phyloP scores from a whole-genome alignment of 495 filamentous ascomycete species.

The Penicillium desertorum region DNA sequence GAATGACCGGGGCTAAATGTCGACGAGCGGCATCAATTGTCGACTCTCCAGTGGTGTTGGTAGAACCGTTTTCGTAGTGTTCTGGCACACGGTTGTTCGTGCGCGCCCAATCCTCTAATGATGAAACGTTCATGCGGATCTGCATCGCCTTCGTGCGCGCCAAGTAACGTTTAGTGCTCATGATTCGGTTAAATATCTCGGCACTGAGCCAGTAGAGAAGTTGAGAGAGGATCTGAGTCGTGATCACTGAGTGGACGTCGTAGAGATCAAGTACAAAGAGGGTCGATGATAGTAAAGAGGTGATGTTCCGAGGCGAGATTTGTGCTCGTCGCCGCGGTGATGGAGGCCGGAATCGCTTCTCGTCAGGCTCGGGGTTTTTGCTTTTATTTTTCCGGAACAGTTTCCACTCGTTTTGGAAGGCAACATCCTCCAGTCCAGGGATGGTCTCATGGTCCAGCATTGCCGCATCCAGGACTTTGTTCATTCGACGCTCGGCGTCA shows the following conservation, averaged over 20 bases:
- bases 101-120: conserved; percentile 92
- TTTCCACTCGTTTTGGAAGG: conserved; percentile 98
- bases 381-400: conserved; percentile 90
- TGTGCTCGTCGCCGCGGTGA: conserved; percentile 94
- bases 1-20: conserved; percentile 87
- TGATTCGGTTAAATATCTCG: conserved; percentile 96
- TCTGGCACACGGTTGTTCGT: conserved; percentile 91
- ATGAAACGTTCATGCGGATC: conserved; percentile 97
- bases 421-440: conserved; percentile 91
- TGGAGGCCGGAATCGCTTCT: conserved; percentile 88
- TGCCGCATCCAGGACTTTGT: conserved; percentile 87
- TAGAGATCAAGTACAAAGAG: conserved; percentile 97
- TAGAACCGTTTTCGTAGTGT: conserved; percentile 91
- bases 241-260: conserved; percentile 97
- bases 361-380: conserved; percentile 77
- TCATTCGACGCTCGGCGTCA: conserved; percentile 95
- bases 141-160: conserved; percentile 99
- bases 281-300: conserved; percentile 93
- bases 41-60: conserved; percentile 79
- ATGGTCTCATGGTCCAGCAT: conserved; percentile 99
- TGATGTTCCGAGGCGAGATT: conserved; percentile 89
- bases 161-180: conserved; percentile 91
- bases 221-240: conserved; percentile 85
- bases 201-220: conserved; percentile 95
- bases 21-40: conserved; percentile 77